Conservation (phyloP, 2,329 filamentous ascomycete genomes). For the Colletotrichum tanaceti region DNA sequence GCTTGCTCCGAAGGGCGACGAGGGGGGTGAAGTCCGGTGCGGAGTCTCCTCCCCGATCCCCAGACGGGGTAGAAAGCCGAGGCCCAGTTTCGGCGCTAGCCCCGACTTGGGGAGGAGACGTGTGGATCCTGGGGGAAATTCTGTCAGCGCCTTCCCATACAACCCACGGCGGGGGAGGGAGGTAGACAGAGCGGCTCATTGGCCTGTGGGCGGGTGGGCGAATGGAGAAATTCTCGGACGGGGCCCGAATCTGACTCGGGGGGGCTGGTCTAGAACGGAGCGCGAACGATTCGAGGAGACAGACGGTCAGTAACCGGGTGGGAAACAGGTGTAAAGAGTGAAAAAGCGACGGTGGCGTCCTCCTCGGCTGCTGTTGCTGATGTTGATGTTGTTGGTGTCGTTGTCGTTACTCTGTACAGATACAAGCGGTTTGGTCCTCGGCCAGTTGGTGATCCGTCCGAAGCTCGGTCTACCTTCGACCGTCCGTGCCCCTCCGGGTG, state of each 20-base stretch:
- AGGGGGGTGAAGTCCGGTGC: conserved; percentile 16
- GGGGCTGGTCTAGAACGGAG: conserved; percentile 27
- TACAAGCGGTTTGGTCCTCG: too few relatives aligned
- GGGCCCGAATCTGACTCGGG: conserved; percentile 35
- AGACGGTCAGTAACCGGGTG: background rate
- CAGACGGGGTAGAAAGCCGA: conserved; percentile 38
- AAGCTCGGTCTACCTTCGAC: background rate
- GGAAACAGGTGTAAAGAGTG: background rate
- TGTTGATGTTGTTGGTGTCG: too few relatives aligned
- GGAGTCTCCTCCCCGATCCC: conserved; percentile 28
- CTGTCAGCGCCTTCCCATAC: background rate
- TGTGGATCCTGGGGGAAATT: conserved; percentile 30
- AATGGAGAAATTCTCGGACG: conserved; percentile 38
- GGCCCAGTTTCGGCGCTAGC: conserved; percentile 28
- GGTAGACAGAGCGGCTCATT: background rate
- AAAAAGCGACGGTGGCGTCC: too few relatives aligned
- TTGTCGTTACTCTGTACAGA: too few relatives aligned
- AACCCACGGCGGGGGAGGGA: conserved; percentile 9
- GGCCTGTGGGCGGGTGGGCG: background rate
- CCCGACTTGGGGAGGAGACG: conserved; percentile 33
- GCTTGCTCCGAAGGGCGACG: background rate
- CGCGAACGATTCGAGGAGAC: background rate
- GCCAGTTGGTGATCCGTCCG: too few relatives aligned
- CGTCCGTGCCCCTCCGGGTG: background rate
- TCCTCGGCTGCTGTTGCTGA: background rate